These are phyloP conservation scores for Xylariaceae sp. DNA, from an alignment of 2,329 filamentous ascomycete species.

Conservation along the genomic window DNA sequence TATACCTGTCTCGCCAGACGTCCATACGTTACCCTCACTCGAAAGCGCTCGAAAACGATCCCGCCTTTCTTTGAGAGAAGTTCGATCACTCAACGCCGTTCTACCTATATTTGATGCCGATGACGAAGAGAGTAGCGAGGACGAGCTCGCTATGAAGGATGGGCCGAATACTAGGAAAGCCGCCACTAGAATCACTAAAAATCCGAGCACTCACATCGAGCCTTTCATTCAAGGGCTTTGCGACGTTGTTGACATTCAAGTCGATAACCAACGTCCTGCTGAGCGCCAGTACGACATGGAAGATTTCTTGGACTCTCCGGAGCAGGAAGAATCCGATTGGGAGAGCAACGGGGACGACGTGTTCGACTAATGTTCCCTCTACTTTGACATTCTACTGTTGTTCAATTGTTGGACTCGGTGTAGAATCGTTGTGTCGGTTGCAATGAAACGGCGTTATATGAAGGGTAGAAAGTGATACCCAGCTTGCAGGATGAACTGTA, in stretches of 20 bases:
- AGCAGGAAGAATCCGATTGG: slow-evolving; percentile 50
- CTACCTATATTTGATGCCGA: slow-evolving; percentile 27
- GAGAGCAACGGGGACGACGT: slow-evolving; percentile 40
- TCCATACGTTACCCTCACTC: slow-evolving; percentile 3
- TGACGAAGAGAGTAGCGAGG: slow-evolving; percentile 33
- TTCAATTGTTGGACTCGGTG: too few species aligned
- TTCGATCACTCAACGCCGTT: slow-evolving; percentile 18
- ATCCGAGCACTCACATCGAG: slow-evolving; percentile 8
- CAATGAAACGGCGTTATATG: too few species aligned
- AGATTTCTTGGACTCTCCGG: slow-evolving; percentile 62
- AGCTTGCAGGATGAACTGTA: too few species aligned
- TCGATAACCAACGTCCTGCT: slow-evolving; percentile 72
- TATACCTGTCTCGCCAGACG: slow-evolving; percentile 16
- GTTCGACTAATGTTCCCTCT: slow-evolving; percentile 12
- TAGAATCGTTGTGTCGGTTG: too few species aligned
- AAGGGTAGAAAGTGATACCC: too few species aligned
- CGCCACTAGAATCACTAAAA: slow-evolving; percentile 14
- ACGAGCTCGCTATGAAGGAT: slow-evolving; percentile 28
- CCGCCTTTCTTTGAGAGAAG: slow-evolving; percentile 19
- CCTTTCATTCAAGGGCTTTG: slow-evolving; percentile 65
- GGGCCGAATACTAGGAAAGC: slow-evolving; percentile 2
- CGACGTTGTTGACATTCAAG: slow-evolving; percentile 65
- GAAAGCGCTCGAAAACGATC: slow-evolving; percentile 14
- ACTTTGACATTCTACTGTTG: background rate
- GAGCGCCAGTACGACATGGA: slow-evolving; percentile 68